phyloP scores from a whole-genome alignment of 257 asterid species.

The Linaria vulgaris region DNA sequence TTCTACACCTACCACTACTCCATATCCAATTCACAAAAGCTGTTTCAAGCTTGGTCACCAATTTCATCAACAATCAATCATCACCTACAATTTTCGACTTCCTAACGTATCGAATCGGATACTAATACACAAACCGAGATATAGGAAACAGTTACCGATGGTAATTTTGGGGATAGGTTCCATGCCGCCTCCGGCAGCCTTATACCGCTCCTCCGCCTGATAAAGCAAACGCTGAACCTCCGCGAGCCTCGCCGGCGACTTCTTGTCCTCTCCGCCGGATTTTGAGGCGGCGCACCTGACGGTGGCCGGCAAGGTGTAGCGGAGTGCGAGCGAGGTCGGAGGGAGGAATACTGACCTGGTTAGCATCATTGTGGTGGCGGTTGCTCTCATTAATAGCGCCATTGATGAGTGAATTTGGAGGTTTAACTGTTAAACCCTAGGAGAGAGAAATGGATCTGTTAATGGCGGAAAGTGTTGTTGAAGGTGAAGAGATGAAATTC shows the following conservation, averaged over 20 bases:
- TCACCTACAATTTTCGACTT: too few relatives aligned
- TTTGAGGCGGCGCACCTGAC: conserved; percentile 49
- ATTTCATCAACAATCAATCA: too few relatives aligned
- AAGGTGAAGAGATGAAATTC: neutral
- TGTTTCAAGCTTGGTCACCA: neutral
- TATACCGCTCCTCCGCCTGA: conserved; percentile 79
- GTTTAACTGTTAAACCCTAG: conserved; percentile 21
- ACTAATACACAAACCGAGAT: neutral
- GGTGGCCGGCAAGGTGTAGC: conserved; percentile 15
- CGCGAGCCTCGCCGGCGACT: conserved; percentile 61
- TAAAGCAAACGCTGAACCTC: conserved; percentile 73
- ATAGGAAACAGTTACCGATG: conserved; percentile 42
- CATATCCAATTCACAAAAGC: neutral
- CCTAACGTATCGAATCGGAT: neutral
- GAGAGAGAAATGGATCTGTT: too few relatives aligned
- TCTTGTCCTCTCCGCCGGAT: conserved; percentile 51
- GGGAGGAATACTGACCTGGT: conserved; percentile 50
- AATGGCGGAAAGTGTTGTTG: neutral
- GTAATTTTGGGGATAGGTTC: conserved; percentile 75
- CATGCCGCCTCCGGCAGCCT: conserved; percentile 58
- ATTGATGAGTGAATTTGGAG: conserved; percentile 24
- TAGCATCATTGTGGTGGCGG: conserved; percentile 34
- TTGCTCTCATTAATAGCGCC: conserved; percentile 43
- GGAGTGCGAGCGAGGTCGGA: conserved; percentile 24
- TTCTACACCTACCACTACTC: conserved; percentile 13